Evolutionary conservation across 768 basidiomycete genomes (phyloP).

Genomic region (Tricholomella constricta): DNA sequence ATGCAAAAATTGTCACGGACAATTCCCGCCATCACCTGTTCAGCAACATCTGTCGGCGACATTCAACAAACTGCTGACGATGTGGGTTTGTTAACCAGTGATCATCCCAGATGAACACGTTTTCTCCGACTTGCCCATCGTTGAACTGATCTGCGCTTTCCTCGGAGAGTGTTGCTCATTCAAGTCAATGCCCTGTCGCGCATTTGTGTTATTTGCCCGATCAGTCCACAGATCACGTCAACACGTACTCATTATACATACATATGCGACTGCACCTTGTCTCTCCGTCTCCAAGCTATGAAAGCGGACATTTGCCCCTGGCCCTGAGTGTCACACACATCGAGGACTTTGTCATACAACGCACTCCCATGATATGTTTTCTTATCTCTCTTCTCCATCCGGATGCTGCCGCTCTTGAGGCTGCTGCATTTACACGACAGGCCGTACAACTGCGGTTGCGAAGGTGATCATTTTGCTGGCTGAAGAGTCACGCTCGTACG

Average conservation of each 20-base stretch:
- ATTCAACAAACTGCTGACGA: background rate
- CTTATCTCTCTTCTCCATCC: slow-evolving; percentile 18
- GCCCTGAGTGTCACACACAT: slow-evolving; percentile 18
- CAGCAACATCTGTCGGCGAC: slow-evolving; percentile 1
- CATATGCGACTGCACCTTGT: background rate
- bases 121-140: background rate
- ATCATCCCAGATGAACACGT: background rate
- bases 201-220: slow-evolving; percentile 1
- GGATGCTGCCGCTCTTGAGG: slow-evolving; percentile 12
- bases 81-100: slow-evolving; percentile 8
- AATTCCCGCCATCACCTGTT: slow-evolving; percentile 4
- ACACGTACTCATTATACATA: background rate
- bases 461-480: background rate
- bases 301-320: slow-evolving; percentile 10
- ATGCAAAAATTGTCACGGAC: background rate
- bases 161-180: slow-evolving; percentile 1
- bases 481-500: background rate
- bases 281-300: slow-evolving; percentile 1
- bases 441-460: slow-evolving; percentile 1
- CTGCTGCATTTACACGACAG: slow-evolving; percentile 8
- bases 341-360: background rate
- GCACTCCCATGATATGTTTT: slow-evolving; percentile 14
- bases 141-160: slow-evolving; percentile 2
- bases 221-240: slow-evolving; percentile 12
- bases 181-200: slow-evolving; percentile 1